phyloP scores from a whole-genome alignment of 139 green algal genomes.

The Axilococcus clingmanii region DNA sequence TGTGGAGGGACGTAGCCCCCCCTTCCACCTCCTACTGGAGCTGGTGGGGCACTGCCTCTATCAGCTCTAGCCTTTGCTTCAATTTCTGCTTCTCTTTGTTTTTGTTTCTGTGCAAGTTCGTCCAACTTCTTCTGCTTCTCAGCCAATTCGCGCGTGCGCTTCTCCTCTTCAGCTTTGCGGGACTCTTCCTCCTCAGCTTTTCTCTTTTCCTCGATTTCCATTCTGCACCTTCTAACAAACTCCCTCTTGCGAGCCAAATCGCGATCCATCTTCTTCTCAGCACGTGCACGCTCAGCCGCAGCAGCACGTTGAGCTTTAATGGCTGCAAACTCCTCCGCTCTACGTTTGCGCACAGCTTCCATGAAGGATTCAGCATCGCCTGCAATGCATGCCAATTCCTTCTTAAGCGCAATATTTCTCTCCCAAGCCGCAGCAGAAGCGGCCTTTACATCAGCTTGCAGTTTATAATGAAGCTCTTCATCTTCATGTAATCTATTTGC shows the following conservation, averaged over 20 bases:
- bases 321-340: constrained; percentile 82
- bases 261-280: constrained; percentile 43
- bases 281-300: constrained; percentile 13
- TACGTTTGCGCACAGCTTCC: constrained; percentile 41
- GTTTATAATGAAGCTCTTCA: constrained; percentile 20
- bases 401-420: constrained; percentile 74
- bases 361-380: constrained; percentile 33
- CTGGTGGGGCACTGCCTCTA: constrained; percentile 7
- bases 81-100: constrained; percentile 25
- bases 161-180: constrained; percentile 15
- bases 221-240: constrained; percentile 59
- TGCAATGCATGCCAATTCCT: constrained; percentile 38
- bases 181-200: constrained; percentile 23
- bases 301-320: constrained; percentile 9
- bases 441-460: constrained; percentile 31
- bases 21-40: background rate
- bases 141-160: constrained; percentile 11
- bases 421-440: constrained; percentile 60
- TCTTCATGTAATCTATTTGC: constrained; percentile 42
- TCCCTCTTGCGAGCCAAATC: constrained; percentile 57
- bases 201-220: constrained; percentile 42
- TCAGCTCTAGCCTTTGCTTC: constrained; percentile 27
- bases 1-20: constrained; percentile 9
- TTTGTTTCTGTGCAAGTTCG: constrained; percentile 20
- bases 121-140: constrained; percentile 27